These are phyloP conservation scores for Cokeromyces recurvatus DNA, from an alignment of 371 early-diverging fungal genomes.

Conservation along the genomic window DNA sequence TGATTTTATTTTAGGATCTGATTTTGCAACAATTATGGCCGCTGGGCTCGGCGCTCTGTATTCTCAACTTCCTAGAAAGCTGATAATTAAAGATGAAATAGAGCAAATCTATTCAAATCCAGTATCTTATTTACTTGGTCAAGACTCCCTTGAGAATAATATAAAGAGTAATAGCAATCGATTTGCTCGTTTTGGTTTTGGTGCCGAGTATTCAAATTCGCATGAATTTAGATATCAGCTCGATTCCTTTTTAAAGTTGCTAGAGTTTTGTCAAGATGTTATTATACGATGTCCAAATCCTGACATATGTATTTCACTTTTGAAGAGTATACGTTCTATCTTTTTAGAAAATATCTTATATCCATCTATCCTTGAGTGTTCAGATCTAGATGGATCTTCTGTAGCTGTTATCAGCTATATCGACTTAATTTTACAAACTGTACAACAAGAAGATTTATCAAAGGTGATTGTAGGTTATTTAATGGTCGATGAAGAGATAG, in stretches of 20 bases:
- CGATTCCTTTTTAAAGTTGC: slow-evolving; percentile 71
- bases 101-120: slow-evolving; percentile 26
- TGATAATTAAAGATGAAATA: slow-evolving; percentile 50
- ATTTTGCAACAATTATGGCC: slow-evolving; percentile 76
- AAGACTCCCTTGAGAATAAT: slow-evolving; percentile 18
- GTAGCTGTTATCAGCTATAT: slow-evolving; percentile 89
- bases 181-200: slow-evolving; percentile 10
- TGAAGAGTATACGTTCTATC: slow-evolving; percentile 64
- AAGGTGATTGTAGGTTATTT: slow-evolving; percentile 72
- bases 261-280: slow-evolving; percentile 86
- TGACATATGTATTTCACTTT: slow-evolving; percentile 58
- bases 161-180: not conserved
- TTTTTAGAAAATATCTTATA: slow-evolving; percentile 86
- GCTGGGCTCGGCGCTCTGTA: slow-evolving; percentile 89
- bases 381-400: slow-evolving; percentile 89
- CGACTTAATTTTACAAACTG: slow-evolving; percentile 70
- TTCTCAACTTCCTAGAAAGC: slow-evolving; percentile 85
- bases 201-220: slow-evolving; percentile 52
- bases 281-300: slow-evolving; percentile 73
- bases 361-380: slow-evolving; percentile 81
- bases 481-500: slow-evolving; percentile 57
- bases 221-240: slow-evolving; percentile 70
- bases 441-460: slow-evolving; percentile 73
- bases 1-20: slow-evolving; percentile 76
- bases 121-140: slow-evolving; percentile 46